Evolutionary conservation across 345 rosid species (phyloP).

Genomic region (Geranium rotundifolium): DNA sequence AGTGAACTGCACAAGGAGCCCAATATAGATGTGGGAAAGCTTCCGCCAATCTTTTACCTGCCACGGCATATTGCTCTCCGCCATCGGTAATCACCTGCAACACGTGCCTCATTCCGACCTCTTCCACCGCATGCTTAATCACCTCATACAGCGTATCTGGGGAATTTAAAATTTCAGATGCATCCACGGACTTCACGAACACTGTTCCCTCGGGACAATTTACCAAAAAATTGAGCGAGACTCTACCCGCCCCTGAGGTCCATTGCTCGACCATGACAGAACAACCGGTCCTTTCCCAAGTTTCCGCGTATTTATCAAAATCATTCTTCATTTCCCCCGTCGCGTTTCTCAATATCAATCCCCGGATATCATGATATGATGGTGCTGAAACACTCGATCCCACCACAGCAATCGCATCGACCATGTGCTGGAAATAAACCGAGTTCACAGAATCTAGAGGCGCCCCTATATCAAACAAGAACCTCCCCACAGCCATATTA

Average conservation of each 20-base stretch:
- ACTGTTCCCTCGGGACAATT: slow-evolving; percentile 57
- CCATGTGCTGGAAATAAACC: slow-evolving; percentile 51
- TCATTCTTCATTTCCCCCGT: slow-evolving; percentile 65
- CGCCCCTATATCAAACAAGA: slow-evolving; percentile 69
- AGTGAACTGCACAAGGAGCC: slow-evolving; percentile 76
- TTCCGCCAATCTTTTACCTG: slow-evolving; percentile 54
- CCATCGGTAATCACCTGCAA: slow-evolving; percentile 76
- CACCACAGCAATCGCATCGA: slow-evolving; percentile 52
- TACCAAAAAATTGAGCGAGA: slow-evolving; percentile 44
- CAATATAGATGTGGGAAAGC: slow-evolving; percentile 67
- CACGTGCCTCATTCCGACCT: slow-evolving; percentile 58
- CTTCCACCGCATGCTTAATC: slow-evolving; percentile 64
- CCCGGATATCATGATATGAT: slow-evolving; percentile 48
- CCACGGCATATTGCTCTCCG: slow-evolving; percentile 43
- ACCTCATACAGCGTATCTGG: slow-evolving; percentile 43
- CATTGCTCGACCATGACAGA: slow-evolving; percentile 65
- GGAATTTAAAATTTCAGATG: slow-evolving; percentile 37
- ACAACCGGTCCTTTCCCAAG: slow-evolving; percentile 69
- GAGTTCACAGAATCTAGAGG: slow-evolving; percentile 60
- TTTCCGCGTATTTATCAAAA: slow-evolving; percentile 19
- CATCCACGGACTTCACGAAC: slow-evolving; percentile 60
- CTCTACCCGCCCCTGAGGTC: slow-evolving; percentile 33
- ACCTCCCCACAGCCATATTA: slow-evolving; percentile 52
- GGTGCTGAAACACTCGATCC: slow-evolving; percentile 39
- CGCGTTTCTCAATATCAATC: slow-evolving; percentile 59